Evolutionary conservation across 495 filamentous ascomycete genomes (phyloP), one percentile per base, ranked within the genome.

Genomic region (Annulohypoxylon stygium): DNA sequence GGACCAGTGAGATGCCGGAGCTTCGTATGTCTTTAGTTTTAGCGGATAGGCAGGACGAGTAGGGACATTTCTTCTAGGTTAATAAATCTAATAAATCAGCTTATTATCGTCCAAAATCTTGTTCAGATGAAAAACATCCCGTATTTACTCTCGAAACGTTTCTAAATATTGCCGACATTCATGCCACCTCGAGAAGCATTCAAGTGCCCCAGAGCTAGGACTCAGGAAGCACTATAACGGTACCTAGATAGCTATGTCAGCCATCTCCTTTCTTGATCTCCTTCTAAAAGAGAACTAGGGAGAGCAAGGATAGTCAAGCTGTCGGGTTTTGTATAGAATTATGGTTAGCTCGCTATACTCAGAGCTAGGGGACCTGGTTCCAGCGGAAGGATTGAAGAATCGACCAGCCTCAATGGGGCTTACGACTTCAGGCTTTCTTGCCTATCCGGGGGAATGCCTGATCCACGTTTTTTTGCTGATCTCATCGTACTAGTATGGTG

Each of bases 371-470:
- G 58, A 59, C 67, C 51, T 53, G 18, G 53, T 50, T 33, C 36
- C 14, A 30, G 51, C 3, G 16, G 68, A 71, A 66, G 61, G 61
- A 71, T 71, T 60, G 23, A 71, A 61, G 37, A 43, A 66, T 20
- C 4, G 26, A 57, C 62, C 61, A 71, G 62, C 62, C 62, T 61
- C 45, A 23, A 70, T 14, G 45, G 61, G 62, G 55, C 62, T 66
- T 8, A 64, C 54, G 34, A 37, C 66, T 55, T 23, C 26, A 26
- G 57, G 39, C 43, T 53, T 65, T 69, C 43, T 50, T 53, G 34
- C 51, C 50, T 50, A 50, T 34, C 39, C 20, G 45, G 53, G 57
- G 39, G 23, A 20, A 43, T 25, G 20, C 36, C 36, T 37, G 26
- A 26, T 20, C 55, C 55, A 41, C 34, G 57, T 60, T 26, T 6